Percentiles rank a stretch among this genome's conserved stretches.
Evolutionary conservation across 2,329 filamentous ascomycete genomes (phyloP).

Genomic region (Sporothrix brunneoviolacea): DNA sequence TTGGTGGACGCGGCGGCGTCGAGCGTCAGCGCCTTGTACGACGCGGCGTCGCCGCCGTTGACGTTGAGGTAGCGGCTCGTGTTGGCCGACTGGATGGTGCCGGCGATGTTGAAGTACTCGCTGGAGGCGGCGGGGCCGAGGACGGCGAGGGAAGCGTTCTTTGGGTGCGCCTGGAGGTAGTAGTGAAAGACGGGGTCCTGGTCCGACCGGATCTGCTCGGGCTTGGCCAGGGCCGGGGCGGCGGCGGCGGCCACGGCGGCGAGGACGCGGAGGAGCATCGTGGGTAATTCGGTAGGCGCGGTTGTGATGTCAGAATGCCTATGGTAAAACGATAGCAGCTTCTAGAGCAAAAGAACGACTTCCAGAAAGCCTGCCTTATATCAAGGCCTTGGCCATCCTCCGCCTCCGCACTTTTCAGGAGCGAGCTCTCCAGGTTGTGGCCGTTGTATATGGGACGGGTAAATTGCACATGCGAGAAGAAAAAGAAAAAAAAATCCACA

Average conservation of each 20-base stretch:
- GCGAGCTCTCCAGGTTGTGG: too few relatives aligned
- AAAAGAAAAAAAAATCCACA: too few relatives aligned
- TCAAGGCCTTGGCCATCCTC: background rate
- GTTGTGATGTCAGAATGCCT: background rate
- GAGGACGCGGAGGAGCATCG: background rate
- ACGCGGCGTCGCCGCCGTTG: constrained; percentile 35
- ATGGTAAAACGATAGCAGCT: too few relatives aligned
- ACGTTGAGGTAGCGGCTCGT: constrained; percentile 43
- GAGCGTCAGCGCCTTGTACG: constrained; percentile 47
- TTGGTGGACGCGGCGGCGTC: constrained; percentile 34
- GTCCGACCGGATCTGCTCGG: constrained; percentile 18
- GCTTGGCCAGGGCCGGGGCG: constrained; percentile 12
- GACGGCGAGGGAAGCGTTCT: constrained; percentile 38
- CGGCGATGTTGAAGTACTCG: constrained; percentile 43
- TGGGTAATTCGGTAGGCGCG: too few relatives aligned
- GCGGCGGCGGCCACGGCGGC: background rate
- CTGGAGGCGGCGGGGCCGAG: constrained; percentile 44
- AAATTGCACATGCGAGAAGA: too few relatives aligned
- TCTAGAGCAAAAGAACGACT: too few relatives aligned
- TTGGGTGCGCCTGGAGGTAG: constrained; percentile 42
- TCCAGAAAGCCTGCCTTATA: too few relatives aligned
- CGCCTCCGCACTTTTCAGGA: background rate
- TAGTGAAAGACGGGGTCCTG: constrained; percentile 44
- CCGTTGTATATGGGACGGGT: background rate
- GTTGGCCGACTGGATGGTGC: constrained; percentile 43